Percentiles rank a stretch among this genome's conserved stretches.
phyloP scores from a whole-genome alignment of 2,329 filamentous ascomycete species.

The Fonsecaea erecta region DNA sequence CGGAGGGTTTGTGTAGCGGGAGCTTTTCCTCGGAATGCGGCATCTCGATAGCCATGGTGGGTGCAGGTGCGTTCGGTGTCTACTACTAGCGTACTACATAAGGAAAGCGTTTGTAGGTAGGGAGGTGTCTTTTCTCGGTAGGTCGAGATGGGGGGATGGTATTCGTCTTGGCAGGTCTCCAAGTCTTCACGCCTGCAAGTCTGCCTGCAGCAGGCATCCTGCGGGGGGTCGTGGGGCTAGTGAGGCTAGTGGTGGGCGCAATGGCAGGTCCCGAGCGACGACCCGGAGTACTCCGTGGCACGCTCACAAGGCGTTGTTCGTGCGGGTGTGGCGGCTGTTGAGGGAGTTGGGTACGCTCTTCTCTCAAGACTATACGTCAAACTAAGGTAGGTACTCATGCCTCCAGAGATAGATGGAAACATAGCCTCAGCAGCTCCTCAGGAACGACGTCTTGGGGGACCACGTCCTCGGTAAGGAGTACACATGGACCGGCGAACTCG shows the following conservation, averaged over 20 bases:
- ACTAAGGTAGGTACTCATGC: too few species aligned
- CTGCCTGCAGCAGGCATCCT: neutral
- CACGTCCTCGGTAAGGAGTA: too few species aligned
- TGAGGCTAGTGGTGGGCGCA: too few species aligned
- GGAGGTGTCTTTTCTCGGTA: too few species aligned
- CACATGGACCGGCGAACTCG: too few species aligned
- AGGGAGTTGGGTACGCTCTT: neutral
- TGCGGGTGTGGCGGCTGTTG: neutral
- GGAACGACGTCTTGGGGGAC: too few species aligned
- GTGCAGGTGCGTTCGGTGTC: neutral
- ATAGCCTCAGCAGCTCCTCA: neutral
- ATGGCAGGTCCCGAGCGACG: neutral
- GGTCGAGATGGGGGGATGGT: neutral
- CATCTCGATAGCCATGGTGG: conserved; percentile 4
- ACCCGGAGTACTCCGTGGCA: conserved; percentile 1
- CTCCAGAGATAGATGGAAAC: neutral
- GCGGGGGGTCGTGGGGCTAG: neutral
- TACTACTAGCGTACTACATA: too few species aligned
- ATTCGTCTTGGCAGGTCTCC: neutral
- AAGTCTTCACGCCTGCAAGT: neutral
- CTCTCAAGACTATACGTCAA: neutral
- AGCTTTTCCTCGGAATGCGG: conserved; percentile 3
- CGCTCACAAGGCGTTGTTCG: neutral
- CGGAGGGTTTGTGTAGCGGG: neutral
- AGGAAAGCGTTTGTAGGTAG: too few species aligned